Conservation (phyloP, 768 basidiomycete genomes). For the Sistotremastrum niveocremeum region DNA sequence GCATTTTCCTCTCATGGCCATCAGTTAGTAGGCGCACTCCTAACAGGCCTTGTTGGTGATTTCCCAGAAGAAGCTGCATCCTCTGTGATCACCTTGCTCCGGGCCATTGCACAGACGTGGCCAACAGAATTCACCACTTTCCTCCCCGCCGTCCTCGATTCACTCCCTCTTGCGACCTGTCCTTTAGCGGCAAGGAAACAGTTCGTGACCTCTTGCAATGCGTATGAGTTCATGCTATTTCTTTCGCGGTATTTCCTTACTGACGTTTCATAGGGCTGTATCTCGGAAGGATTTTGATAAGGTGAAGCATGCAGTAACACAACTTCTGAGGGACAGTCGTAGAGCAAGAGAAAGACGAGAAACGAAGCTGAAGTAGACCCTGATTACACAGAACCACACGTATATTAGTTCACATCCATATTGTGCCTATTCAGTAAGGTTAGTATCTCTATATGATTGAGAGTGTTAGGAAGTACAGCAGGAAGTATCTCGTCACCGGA, state of each 20-base stretch:
- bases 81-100: slow-evolving; percentile 63
- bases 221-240: slow-evolving; percentile 16
- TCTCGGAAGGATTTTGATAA: slow-evolving; percentile 57
- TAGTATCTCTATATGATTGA: no score
- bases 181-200: slow-evolving; percentile 53
- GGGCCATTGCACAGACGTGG: slow-evolving; percentile 55
- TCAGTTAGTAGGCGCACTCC: slow-evolving; percentile 50
- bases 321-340: slow-evolving; percentile 58
- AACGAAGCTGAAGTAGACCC: no score
- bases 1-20: slow-evolving; percentile 61
- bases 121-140: slow-evolving; percentile 54
- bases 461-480: no score
- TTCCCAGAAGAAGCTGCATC: slow-evolving; percentile 80
- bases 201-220: slow-evolving; percentile 65
- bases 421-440: no score
- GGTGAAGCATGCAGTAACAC: slow-evolving; percentile 65
- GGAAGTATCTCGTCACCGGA: no score
- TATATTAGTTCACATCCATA: no score
- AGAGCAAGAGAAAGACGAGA: slow-evolving; percentile 54
- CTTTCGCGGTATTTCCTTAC: neutral
- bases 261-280: slow-evolving; percentile 37
- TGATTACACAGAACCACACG: no score
- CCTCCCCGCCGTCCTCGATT: slow-evolving; percentile 59
- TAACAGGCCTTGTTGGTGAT: slow-evolving; percentile 70
- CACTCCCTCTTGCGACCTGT: slow-evolving; percentile 45